Conservation (phyloP, 2,329 filamentous ascomycete species). For the Aspergillus pseudotamarii region DNA sequence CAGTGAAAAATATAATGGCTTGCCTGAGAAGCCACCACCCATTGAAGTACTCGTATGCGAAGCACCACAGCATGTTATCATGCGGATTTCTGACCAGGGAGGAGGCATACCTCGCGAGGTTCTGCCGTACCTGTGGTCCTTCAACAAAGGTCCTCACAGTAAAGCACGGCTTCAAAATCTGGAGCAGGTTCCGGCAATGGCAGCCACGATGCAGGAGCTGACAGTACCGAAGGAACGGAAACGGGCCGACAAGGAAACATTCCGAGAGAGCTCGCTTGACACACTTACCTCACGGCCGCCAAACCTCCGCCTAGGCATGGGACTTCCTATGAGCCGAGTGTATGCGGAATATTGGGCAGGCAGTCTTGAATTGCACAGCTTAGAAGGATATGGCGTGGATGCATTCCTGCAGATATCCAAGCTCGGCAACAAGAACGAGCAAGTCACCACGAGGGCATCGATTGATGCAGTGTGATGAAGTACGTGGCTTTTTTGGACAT, state of each 20-base stretch:
- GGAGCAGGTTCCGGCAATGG: slow-evolving; percentile 82
- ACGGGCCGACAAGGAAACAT: slow-evolving; percentile 35
- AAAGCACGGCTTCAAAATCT: slow-evolving; percentile 81
- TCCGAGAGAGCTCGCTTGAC: slow-evolving; percentile 69
- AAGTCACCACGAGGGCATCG: slow-evolving; percentile 74
- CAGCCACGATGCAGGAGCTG: slow-evolving; percentile 89
- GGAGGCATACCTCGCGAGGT: slow-evolving; percentile 86
- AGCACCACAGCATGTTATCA: slow-evolving; percentile 90
- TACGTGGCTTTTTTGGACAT: not conserved
- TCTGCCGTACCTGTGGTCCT: slow-evolving; percentile 92
- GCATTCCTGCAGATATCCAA: slow-evolving; percentile 96
- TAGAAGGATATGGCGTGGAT: slow-evolving; percentile 95
- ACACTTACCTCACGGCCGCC: slow-evolving; percentile 81
- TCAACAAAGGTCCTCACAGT: slow-evolving; percentile 86
- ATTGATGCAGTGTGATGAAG: slow-evolving; percentile 71
- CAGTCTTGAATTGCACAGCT: slow-evolving; percentile 82
- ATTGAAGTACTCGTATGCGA: slow-evolving; percentile 96
- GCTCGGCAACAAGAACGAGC: slow-evolving; percentile 96
- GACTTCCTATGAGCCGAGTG: slow-evolving; percentile 86
- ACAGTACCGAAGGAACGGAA: slow-evolving; percentile 48
- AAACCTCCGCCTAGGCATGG: slow-evolving; percentile 86
- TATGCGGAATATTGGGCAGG: slow-evolving; percentile 99
- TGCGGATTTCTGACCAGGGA: slow-evolving; percentile 92
- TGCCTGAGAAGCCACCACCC: slow-evolving; percentile 63
- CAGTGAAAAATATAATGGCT: slow-evolving; percentile 69